Evolutionary conservation across 192 early-diverging fungal genomes (phyloP).

Genomic region (Backusella tarrabulga): DNA sequence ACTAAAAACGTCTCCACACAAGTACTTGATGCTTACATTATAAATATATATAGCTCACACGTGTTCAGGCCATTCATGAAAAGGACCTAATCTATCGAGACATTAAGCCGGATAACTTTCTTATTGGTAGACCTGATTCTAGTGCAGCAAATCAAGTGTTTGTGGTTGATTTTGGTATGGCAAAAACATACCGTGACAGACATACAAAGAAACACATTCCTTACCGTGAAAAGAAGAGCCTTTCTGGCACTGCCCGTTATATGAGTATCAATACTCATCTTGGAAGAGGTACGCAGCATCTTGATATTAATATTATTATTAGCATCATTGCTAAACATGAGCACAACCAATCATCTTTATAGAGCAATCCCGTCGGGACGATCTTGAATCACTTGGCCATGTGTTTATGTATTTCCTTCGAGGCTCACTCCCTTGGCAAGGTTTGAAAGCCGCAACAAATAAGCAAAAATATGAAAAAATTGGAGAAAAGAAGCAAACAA

Average conservation of each 20-base stretch:
- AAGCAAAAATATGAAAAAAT: conserved; percentile 99
- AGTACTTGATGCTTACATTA: background rate
- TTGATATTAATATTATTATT: background rate
- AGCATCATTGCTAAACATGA: no score
- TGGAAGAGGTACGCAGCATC: conserved; percentile 63
- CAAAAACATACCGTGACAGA: conserved; percentile 94
- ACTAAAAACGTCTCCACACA: background rate
- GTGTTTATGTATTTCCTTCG: conserved; percentile 98
- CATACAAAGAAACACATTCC: conserved; percentile 96
- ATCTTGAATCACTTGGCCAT: conserved; percentile 95
- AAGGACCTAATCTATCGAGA: conserved; percentile 94
- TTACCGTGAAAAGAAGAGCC: conserved; percentile 90
- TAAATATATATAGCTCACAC: conserved; percentile 45
- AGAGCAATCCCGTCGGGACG: conserved; percentile 96
- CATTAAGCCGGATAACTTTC: conserved; percentile 98
- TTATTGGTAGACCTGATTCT: conserved; percentile 76
- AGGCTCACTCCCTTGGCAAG: conserved; percentile 94
- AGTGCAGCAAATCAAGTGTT: conserved; percentile 66
- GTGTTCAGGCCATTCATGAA: conserved; percentile 93
- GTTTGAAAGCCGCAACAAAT: conserved; percentile 93
- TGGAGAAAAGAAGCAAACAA: conserved; percentile 94
- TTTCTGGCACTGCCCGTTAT: conserved; percentile 95
- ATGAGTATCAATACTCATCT: conserved; percentile 98
- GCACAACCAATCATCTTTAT: background rate
- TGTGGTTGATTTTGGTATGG: conserved; percentile 98